phyloP scores from a whole-genome alignment of 2,329 filamentous ascomycete species.

The Aureobasidium sp. region DNA sequence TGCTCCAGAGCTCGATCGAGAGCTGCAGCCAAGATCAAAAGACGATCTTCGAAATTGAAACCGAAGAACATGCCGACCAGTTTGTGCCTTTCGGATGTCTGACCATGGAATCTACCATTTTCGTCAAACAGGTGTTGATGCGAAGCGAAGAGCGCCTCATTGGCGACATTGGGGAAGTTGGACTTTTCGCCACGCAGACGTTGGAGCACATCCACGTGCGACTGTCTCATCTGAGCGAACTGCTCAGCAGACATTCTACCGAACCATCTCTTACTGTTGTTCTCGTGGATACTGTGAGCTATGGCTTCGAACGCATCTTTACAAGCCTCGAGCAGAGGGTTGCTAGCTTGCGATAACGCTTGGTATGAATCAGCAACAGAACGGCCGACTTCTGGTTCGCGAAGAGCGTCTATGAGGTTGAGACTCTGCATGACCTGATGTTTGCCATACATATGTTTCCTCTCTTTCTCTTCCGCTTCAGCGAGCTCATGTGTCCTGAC shows the following conservation, averaged over 20 bases:
- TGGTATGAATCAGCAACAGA: constrained; percentile 10
- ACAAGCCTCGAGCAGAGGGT: constrained; percentile 6
- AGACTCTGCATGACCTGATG: constrained; percentile 16
- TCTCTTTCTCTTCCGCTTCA: background rate
- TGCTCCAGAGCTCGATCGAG: constrained; percentile 3
- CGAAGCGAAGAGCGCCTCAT: constrained; percentile 10
- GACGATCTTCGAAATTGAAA: constrained; percentile 15
- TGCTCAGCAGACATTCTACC: constrained; percentile 9
- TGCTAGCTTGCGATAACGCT: constrained; percentile 9
- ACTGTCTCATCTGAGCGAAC: constrained; percentile 1
- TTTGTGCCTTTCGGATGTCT: background rate
- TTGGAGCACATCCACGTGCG: constrained; percentile 6
- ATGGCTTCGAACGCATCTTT: background rate
- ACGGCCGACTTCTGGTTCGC: background rate
- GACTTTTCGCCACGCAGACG: background rate
- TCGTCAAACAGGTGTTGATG: constrained; percentile 13
- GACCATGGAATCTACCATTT: constrained; percentile 1
- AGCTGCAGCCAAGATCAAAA: constrained; percentile 4
- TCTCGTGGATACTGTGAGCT: constrained; percentile 10
- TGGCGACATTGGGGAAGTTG: constrained; percentile 3
- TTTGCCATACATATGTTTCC: background rate
- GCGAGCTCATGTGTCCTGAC: background rate
- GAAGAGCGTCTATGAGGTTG: constrained; percentile 1
- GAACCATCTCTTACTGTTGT: constrained; percentile 15
- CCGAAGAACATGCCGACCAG: constrained; percentile 14